A percentile compares a stretch with the other conserved stretches of the same genome.
Conservation (phyloP, 1,139 yeast genomes). For the Meyerozyma athensensis region DNA sequence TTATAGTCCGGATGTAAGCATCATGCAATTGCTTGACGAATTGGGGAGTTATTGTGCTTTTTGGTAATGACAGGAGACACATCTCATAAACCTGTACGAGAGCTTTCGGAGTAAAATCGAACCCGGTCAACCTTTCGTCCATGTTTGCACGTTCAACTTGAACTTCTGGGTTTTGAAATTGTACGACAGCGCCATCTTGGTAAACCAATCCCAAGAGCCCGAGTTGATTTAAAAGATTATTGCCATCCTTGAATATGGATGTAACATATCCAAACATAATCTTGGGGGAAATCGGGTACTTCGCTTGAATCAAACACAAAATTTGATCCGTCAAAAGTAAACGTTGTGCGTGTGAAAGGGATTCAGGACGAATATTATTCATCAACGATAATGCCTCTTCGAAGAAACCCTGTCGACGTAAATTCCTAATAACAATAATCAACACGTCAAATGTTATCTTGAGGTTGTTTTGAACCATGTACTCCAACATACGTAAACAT, state of each 20-base stretch:
- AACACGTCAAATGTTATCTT: slow-evolving; percentile 23
- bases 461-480: slow-evolving; percentile 27
- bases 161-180: slow-evolving; percentile 5
- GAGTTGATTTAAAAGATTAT: slow-evolving; percentile 22
- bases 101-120: slow-evolving; percentile 19
- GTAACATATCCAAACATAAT: slow-evolving; percentile 36
- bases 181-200: slow-evolving; percentile 16
- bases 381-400: slow-evolving; percentile 35
- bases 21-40: slow-evolving; percentile 18
- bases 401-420: slow-evolving; percentile 25
- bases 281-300: slow-evolving; percentile 31
- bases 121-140: slow-evolving; percentile 24
- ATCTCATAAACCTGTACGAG: slow-evolving; percentile 26
- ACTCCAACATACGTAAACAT: slow-evolving; percentile 30
- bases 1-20: slow-evolving; percentile 15
- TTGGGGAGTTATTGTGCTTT: slow-evolving; percentile 14
- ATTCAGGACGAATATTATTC: slow-evolving; percentile 26
- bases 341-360: slow-evolving; percentile 17
- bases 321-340: slow-evolving; percentile 25
- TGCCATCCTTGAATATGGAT: slow-evolving; percentile 22
- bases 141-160: slow-evolving; percentile 26
- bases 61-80: slow-evolving; percentile 16
- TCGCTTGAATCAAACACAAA: slow-evolving; percentile 25
- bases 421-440: slow-evolving; percentile 22
- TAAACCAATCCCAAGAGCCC: slow-evolving; percentile 20